Conservation (phyloP, 306 rosid species). For the Morella rubra region DNA sequence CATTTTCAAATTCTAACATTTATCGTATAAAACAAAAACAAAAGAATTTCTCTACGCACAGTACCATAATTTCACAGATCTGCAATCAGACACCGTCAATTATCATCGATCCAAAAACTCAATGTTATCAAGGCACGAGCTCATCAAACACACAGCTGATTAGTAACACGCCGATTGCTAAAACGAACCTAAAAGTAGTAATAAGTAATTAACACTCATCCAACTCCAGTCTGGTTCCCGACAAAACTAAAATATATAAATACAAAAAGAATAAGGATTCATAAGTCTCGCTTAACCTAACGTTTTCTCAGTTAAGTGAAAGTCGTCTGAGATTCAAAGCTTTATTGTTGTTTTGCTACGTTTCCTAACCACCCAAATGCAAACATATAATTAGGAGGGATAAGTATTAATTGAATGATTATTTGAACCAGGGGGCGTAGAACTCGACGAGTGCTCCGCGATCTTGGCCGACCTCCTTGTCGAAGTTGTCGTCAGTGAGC, state of each 20-base stretch:
- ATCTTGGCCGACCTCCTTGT: conserved; percentile 85
- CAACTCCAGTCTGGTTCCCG: neutral
- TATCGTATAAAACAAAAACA: neutral
- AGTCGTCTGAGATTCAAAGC: too few relatives aligned
- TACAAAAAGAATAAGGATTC: too few relatives aligned
- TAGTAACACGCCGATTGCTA: neutral
- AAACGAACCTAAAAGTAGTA: neutral
- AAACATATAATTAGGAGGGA: too few relatives aligned
- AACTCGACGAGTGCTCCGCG: conserved; percentile 88
- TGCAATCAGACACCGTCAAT: conserved; percentile 12
- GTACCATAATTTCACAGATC: conserved; percentile 7
- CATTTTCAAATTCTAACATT: neutral
- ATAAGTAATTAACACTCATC: neutral
- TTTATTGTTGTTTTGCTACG: too few relatives aligned
- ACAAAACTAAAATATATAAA: neutral
- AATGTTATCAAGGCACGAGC: neutral
- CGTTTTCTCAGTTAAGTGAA: too few relatives aligned
- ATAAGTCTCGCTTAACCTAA: too few relatives aligned
- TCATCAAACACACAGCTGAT: neutral
- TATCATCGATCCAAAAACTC: neutral
- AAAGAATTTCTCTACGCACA: neutral
- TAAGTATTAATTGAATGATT: neutral
- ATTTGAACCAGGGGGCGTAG: conserved; percentile 88
- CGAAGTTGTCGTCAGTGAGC: conserved; percentile 73
- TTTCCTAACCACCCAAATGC: too few relatives aligned